Base-by-base conservation (phyloP, 345 rosid genomes). In the Zanthoxylum bungeanum region DNA sequence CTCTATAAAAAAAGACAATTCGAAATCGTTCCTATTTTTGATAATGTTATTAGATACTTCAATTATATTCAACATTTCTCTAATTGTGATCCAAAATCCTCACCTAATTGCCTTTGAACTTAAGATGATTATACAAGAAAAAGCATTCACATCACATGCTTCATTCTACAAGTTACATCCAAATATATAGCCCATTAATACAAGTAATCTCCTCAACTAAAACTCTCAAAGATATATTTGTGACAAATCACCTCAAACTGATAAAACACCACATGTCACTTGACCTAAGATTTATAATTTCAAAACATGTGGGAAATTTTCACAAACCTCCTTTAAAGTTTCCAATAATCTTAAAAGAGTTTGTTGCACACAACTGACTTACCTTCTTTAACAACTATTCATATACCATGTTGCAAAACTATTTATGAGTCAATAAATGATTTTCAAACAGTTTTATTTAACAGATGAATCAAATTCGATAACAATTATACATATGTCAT, bases 51-150 rank as follows among this genome's bases (percentile, higher is more conserved):
- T 36, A 60, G 19, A 37, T 60, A 36, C 19, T 60, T 21, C 7
- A 37, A 46, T 37, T 52, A 56, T 53, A 50, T 60, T 37, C 17
- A 39, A 30, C 68, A 42, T 27, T 12, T 28, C 9, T 50, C 27
- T 27, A 2, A 19, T 21, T 37, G 56, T 39, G 49, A 44, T n/a
- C 5, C 34, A 3, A 17, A 57, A 24, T 22, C 59, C 33, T 68
- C 14, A 37, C 37, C 69, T 51, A 60, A 73, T 68, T 77, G 44
- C 53, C 66, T 77, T 68, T 21, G 28, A 39, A 46, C 60, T 47
- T 64, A 74, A 74, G 68, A 70, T 55, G 30, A 68, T 68, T 8
- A 7, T 36, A 36, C 21, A 24, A 7, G 11, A 58, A 30, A 19
- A 66, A 61, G 42, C 46, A 30, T 55, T 61, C 62, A 70, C 75